Percentiles rank a stretch among this genome's conserved stretches.
These are phyloP conservation scores for Tulasnella sp. DNA, from an alignment of 768 basidiomycete species.

Conservation along the genomic window DNA sequence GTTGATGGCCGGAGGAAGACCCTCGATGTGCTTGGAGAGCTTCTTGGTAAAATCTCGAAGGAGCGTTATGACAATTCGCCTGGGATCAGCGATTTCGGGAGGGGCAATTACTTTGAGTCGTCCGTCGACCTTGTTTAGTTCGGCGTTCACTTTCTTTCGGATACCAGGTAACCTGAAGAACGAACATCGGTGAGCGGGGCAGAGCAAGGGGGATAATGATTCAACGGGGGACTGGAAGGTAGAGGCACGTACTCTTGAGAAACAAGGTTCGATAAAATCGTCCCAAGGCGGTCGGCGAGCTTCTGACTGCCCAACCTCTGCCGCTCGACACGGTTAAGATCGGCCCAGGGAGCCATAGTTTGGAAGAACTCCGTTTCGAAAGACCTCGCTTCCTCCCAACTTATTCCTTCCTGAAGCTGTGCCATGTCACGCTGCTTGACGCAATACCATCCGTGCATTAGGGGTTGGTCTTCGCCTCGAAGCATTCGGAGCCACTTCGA, in stretches of 20 bases:
- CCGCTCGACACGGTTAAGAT: slow-evolving; percentile 10
- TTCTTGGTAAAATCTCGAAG: slow-evolving; percentile 23
- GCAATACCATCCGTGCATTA: slow-evolving; percentile 63
- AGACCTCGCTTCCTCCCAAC: slow-evolving; percentile 63
- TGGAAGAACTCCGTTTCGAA: slow-evolving; percentile 62
- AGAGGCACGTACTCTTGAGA: slow-evolving; percentile 24
- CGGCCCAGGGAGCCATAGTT: slow-evolving; percentile 34
- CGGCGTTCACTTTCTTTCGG: background rate
- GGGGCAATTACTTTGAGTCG: background rate
- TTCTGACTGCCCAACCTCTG: slow-evolving; percentile 30
- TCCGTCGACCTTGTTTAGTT: background rate
- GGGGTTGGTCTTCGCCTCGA: slow-evolving; percentile 43
- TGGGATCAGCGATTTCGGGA: slow-evolving; percentile 14
- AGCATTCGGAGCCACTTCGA: slow-evolving; percentile 53
- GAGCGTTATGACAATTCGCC: background rate
- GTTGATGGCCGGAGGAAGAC: slow-evolving; percentile 5
- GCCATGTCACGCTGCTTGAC: slow-evolving; percentile 59
- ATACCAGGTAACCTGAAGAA: slow-evolving; percentile 18
- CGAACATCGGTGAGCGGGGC: background rate
- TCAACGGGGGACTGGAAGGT: too few relatives aligned
- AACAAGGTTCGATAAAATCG: slow-evolving; percentile 66
- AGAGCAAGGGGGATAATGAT: too few relatives aligned
- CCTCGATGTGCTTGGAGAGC: slow-evolving; percentile 26
- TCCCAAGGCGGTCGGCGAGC: slow-evolving; percentile 61
- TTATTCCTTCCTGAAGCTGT: slow-evolving; percentile 55